Evolutionary conservation across 2,329 filamentous ascomycete genomes (phyloP), one percentile per base, ranked within the genome.

Genomic region (Aschersonia sp.): DNA sequence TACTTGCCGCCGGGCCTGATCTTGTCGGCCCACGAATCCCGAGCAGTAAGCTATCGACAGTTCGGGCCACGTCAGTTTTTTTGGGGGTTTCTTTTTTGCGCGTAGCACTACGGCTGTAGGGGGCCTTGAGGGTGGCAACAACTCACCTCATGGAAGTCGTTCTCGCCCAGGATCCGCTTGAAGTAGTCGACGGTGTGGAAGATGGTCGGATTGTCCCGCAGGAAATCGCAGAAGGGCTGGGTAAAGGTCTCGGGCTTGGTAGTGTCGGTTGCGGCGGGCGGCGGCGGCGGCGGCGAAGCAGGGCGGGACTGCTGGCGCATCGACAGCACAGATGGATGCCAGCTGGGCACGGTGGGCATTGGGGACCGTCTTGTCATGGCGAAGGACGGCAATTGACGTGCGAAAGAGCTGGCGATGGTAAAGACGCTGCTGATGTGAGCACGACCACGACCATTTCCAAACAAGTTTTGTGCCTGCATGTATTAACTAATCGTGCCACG

Each of bases 101-200:
- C 2, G 20, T 20, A 20, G 20, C 20, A 20, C 20, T 20, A 20
- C 20, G 20, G 20, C 20, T 20, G 20, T 20, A 20, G 20, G 20
- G 35, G 7, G 35, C 2, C 12, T 38, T 12, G 35, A 12, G 3
- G 35, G 12, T 9, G 2, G 2, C 35, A 9, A 12, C 4, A 12
- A 12, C 35, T 38, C 53, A 87, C 80, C 66, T 80, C 82, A 51
- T 73, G 75, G 66, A 85, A 98, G 43, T 88, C 91, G 40, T 78
- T 72, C 40, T 78, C 73, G 52, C 75, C 71, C 45, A 96, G 75
- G 58, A 89, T 82, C 49, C 74, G 71, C 58, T 83, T 80, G 61
- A 95, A 87, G 56, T 87, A 78, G 50, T 80, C 77, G 31, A 96
- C 89, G 1, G 87, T 80, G 59, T 98, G 92, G 64, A 94, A 98